These are phyloP conservation scores for Termitomyces heimii DNA, from an alignment of 768 basidiomycete species.

Conservation along the genomic window DNA sequence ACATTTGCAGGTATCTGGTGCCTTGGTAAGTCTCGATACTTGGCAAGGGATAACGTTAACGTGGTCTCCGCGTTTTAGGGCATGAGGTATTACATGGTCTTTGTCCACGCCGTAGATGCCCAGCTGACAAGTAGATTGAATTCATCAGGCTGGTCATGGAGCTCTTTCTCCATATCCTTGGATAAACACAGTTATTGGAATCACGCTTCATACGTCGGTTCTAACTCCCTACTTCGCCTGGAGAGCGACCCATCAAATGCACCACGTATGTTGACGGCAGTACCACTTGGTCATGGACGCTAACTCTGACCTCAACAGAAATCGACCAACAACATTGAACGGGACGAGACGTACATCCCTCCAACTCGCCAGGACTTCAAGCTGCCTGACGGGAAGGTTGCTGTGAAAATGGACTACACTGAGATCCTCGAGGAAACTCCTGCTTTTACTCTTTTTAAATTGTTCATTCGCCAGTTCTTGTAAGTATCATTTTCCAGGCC, in stretches of 20 bases:
- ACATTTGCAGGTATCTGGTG: constrained; percentile 39
- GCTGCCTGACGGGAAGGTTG: constrained; percentile 35
- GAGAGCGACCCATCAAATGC: constrained; percentile 57
- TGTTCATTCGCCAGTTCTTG: constrained; percentile 46
- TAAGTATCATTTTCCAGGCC: constrained; percentile 17
- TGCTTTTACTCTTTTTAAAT: constrained; percentile 40
- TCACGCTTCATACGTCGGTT: constrained; percentile 39
- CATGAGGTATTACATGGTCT: constrained; percentile 30
- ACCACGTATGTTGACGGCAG: constrained; percentile 43
- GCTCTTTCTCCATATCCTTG: constrained; percentile 33
- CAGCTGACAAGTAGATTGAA: background rate
- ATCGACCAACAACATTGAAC: constrained; percentile 48
- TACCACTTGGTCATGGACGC: background rate
- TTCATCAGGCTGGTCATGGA: constrained; percentile 42
- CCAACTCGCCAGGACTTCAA: constrained; percentile 33
- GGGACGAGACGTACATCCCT: constrained; percentile 71
- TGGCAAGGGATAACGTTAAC: background rate
- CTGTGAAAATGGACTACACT: constrained; percentile 35
- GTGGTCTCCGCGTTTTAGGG: constrained; percentile 20
- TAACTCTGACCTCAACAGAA: constrained; percentile 22
- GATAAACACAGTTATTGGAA: constrained; percentile 33
- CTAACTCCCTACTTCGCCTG: constrained; percentile 60
- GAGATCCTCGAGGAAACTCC: constrained; percentile 48
- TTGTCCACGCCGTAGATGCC: background rate
- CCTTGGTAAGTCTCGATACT: constrained; percentile 25